Base-by-base conservation (phyloP, 176 grass and related monocot species). In the Carex kokanica region DNA sequence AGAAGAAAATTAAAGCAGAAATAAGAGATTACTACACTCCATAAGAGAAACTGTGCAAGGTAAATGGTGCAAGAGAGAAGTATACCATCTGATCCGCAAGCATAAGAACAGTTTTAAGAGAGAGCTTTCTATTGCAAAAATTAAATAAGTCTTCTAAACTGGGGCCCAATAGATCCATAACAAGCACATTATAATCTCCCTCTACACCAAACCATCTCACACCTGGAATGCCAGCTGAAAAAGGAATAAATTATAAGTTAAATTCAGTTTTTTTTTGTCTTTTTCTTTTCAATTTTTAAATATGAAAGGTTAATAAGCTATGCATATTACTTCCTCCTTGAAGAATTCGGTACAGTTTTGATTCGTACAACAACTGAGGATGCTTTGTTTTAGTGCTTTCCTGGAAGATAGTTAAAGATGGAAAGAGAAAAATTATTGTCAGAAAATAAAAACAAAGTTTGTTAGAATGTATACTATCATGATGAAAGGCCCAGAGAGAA, bases 361-460 rank as follows among this genome's bases (percentile, higher is more conserved):
- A 91, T 84, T 97, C 94, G n/a, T 97, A 97, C 2, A 97, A 40
- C 78, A 97, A 88, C 66, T 97, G 94, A 25, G 94, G 94, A 88
- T 97, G 94, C 69, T 97, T 97, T 79, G 91, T 97, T 83, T 94
- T 97, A 84, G 91, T 89, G 84, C 66, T 97, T 88, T 97, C 94
- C 94, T 97, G 65, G 3, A 81, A 59, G 85, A 88, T 86, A 81
- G 25, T 77, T 77, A 15, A 77, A 84, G 41, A 56, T 8, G 61
- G 15, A 88, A 61, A 88, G 0, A 81, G 20, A 84, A 25, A 80
- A 64, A 27, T 47, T 20, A 27, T 57, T 64, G 51, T 86, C 41
- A 81, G 53, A 80, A 27, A 20, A 25, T 40, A 18, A 18, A 58
- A 58, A 81, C 31, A 51, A 64, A 68, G 61, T 73, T 83, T 64